Conservation (phyloP, 2,329 filamentous ascomycete species). For the Penicillium sp. region DNA sequence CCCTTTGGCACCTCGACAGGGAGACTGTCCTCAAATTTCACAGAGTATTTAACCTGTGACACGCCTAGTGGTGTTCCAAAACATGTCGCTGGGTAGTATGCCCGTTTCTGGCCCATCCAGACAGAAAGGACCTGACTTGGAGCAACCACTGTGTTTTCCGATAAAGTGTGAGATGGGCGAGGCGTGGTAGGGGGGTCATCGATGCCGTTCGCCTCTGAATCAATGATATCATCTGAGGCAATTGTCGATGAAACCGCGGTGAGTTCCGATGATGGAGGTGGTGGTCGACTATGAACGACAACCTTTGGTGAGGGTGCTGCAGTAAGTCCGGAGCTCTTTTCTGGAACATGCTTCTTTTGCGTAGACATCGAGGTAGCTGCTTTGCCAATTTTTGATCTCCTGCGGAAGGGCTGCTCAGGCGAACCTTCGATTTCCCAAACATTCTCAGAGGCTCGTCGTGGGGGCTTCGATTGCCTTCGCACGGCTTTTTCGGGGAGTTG, state of each 20-base stretch:
- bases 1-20: slow-evolving; percentile 43
- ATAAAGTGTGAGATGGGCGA: slow-evolving; percentile 5
- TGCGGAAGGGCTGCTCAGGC: slow-evolving; percentile 28
- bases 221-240: slow-evolving; percentile 13
- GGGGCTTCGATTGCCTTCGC: slow-evolving; percentile 24
- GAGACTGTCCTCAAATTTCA: slow-evolving; percentile 48
- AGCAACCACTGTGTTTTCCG: slow-evolving; percentile 33
- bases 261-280: slow-evolving; percentile 17
- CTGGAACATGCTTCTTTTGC: slow-evolving; percentile 4
- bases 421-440: slow-evolving; percentile 41
- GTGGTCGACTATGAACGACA: slow-evolving; percentile 13
- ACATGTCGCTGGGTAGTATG: slow-evolving; percentile 63
- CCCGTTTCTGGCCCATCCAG: slow-evolving; percentile 56
- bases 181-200: slow-evolving; percentile 17
- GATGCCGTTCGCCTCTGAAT: slow-evolving; percentile 12
- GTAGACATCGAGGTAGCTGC: slow-evolving; percentile 8
- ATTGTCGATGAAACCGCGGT: slow-evolving; percentile 11
- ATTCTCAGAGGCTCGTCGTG: slow-evolving; percentile 26
- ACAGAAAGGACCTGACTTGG: slow-evolving; percentile 58
- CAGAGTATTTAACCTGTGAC: slow-evolving; percentile 44
- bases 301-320: slow-evolving; percentile 6
- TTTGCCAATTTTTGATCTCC: slow-evolving; percentile 16
- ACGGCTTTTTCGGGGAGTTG: slow-evolving; percentile 19
- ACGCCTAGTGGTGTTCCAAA: slow-evolving; percentile 46
- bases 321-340: slow-evolving; percentile 8